phyloP scores from a whole-genome alignment of 225 moss, liverwort and hornwort species.

The Straminergon stramineum region DNA sequence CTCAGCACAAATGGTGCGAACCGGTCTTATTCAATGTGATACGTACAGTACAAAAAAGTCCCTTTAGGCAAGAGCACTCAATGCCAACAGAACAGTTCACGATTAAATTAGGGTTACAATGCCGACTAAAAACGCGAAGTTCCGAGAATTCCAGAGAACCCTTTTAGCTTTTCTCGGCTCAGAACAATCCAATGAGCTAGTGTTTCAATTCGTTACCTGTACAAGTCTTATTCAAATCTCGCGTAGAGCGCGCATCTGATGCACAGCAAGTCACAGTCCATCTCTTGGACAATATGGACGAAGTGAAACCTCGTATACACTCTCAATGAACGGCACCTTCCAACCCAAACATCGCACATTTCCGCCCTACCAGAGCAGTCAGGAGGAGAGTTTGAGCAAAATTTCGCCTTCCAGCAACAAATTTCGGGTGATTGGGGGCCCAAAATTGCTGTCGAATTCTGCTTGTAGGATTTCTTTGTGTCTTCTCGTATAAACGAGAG shows the following conservation, averaged over 20 bases:
- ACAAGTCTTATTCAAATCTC: background rate
- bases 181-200: background rate
- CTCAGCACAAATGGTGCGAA: background rate
- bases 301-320: background rate
- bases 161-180: background rate
- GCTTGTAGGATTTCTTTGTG: background rate
- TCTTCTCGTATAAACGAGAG: background rate
- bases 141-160: conserved; percentile 1
- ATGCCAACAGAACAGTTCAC: background rate
- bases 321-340: background rate
- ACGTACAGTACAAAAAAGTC: conserved; percentile 1
- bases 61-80: background rate
- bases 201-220: background rate
- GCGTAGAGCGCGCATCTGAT: background rate
- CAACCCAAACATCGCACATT: background rate
- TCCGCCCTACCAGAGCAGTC: background rate
- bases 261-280: background rate
- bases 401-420: background rate
- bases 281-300: background rate
- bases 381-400: background rate
- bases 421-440: background rate
- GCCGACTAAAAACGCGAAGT: background rate
- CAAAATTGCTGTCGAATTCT: background rate
- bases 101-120: background rate
- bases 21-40: conserved; percentile 11